A percentile compares a stretch with the other conserved stretches of the same genome.
These are phyloP conservation scores for Penicillium sp. DNA, from an alignment of 2,329 filamentous ascomycete genomes.

Conservation along the genomic window DNA sequence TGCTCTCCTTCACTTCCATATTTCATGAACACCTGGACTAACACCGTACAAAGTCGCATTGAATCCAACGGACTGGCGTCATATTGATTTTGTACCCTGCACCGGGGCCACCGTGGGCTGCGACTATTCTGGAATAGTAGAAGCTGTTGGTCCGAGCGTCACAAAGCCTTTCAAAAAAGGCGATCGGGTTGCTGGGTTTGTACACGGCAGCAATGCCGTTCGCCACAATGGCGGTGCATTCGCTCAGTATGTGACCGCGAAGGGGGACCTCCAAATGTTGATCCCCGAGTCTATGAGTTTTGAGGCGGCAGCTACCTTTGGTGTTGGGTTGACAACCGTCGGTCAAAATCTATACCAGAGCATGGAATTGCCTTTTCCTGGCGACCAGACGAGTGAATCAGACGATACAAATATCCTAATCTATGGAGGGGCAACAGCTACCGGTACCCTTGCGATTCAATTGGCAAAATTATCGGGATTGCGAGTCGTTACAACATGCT, in stretches of 20 bases:
- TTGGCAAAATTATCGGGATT: constrained; percentile 36
- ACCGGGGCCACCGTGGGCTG: constrained; percentile 48
- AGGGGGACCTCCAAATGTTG: constrained; percentile 48
- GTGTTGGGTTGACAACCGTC: constrained; percentile 52
- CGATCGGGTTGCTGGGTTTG: constrained; percentile 52
- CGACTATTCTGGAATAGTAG: constrained; percentile 52
- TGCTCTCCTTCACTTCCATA: neutral
- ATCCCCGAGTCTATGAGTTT: constrained; percentile 49
- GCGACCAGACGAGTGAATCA: neutral
- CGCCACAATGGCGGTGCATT: constrained; percentile 52
- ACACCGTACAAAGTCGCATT: constrained; percentile 54
- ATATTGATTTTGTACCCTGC: constrained; percentile 32
- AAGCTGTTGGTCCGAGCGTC: constrained; percentile 14
- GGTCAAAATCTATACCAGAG: constrained; percentile 45
- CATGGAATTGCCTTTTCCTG: constrained; percentile 28
- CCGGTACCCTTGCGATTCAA: constrained; percentile 40
- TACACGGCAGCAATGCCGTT: constrained; percentile 45
- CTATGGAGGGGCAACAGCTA: constrained; percentile 41
- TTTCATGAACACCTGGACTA: constrained; percentile 31
- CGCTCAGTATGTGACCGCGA: constrained; percentile 52
- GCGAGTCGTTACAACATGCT: constrained; percentile 25
- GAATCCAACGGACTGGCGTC: constrained; percentile 43
- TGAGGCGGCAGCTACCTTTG: constrained; percentile 53
- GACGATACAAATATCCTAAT: constrained; percentile 17
- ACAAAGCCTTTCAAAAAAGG: constrained; percentile 46